phyloP scores from a whole-genome alignment of 2,329 filamentous ascomycete genomes.

The Diplodia mutila region DNA sequence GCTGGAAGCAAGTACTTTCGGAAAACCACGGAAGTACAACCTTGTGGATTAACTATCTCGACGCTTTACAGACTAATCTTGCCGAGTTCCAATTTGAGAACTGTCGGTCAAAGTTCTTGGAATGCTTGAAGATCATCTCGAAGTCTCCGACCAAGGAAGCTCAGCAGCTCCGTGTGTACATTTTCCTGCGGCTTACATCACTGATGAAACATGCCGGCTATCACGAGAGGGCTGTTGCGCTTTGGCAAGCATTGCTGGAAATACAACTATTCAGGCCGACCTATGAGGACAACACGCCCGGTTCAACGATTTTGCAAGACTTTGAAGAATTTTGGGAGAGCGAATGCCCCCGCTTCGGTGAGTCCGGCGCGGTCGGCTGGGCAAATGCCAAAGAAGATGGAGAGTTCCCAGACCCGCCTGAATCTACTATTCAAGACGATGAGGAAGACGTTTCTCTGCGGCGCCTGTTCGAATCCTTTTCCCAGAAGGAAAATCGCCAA shows the following conservation, averaged over 20 bases:
- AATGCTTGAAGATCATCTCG: conserved; percentile 56
- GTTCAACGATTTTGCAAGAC: conserved; percentile 6
- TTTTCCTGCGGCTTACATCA: conserved; percentile 73
- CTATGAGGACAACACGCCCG: conserved; percentile 22
- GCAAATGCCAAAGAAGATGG: conserved; percentile 33
- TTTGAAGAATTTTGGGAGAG: conserved; percentile 87
- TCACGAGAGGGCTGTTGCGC: conserved; percentile 72
- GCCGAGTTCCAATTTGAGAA: conserved; percentile 69
- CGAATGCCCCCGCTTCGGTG: conserved; percentile 78
- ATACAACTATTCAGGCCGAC: conserved; percentile 65
- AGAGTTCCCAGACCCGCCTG: conserved; percentile 30
- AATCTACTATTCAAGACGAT: conserved; percentile 4
- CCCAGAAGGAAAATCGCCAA: conserved; percentile 57
- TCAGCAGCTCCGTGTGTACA: conserved; percentile 57
- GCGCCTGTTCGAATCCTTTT: conserved; percentile 33
- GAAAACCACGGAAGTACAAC: conserved; percentile 61
- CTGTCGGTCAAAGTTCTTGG: conserved; percentile 62
- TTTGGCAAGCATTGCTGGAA: conserved; percentile 85
- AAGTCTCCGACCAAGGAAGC: conserved; percentile 42
- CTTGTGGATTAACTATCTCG: conserved; percentile 74
- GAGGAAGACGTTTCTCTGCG: conserved; percentile 26
- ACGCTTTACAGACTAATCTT: conserved; percentile 71
- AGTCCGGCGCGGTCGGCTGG: conserved; percentile 74
- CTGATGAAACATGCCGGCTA: conserved; percentile 80
- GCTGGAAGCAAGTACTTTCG: conserved; percentile 67